Percentiles rank a stretch among this genome's conserved stretches.
These are phyloP conservation scores for Catunica adiposa DNA, from an alignment of 2,329 filamentous ascomycete genomes.

Conservation along the genomic window DNA sequence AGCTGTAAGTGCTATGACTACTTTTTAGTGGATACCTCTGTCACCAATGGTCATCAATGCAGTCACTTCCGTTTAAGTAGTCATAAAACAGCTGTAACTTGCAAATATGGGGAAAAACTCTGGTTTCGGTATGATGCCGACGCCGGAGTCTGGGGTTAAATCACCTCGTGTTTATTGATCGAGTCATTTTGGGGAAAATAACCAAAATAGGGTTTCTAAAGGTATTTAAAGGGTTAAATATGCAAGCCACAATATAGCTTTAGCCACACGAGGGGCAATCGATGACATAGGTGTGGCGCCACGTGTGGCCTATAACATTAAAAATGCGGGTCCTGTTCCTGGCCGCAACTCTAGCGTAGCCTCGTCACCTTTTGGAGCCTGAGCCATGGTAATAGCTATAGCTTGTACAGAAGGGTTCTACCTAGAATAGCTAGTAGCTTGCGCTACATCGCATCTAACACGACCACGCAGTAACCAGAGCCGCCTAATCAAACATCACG, in stretches of 20 bases:
- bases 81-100: background rate
- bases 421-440: background rate
- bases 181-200: background rate
- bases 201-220: background rate
- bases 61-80: background rate
- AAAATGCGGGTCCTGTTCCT: constrained; percentile 4
- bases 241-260: background rate
- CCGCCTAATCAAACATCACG: background rate
- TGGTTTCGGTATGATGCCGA: constrained; percentile 4
- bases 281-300: constrained; percentile 10
- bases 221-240: background rate
- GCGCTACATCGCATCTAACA: constrained; percentile 1
- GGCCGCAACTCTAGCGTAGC: background rate
- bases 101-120: background rate
- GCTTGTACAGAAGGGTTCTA: background rate
- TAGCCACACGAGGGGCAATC: constrained; percentile 7
- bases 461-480: background rate
- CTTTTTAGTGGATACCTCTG: constrained; percentile 2
- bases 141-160: constrained; percentile 4
- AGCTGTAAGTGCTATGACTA: constrained; percentile 8
- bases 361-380: constrained; percentile 14
- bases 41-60: background rate
- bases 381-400: constrained; percentile 1
- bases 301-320: background rate
- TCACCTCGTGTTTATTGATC: background rate